Conservation (phyloP, 306 rosid genomes). For the Albizia julibrissin region DNA sequence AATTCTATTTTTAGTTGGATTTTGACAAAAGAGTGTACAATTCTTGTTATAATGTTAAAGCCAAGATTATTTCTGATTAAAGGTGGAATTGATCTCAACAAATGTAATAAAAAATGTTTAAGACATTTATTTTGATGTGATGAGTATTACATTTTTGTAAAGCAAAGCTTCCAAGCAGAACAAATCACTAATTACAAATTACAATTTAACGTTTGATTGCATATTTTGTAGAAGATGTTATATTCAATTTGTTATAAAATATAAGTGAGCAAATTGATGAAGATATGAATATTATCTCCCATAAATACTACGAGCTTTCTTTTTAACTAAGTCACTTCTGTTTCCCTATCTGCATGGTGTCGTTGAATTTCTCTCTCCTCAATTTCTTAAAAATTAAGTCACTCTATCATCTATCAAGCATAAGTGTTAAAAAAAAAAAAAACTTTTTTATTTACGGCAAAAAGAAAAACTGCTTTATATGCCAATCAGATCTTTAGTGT, state of each 20-base stretch:
- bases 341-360: background rate
- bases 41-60: background rate
- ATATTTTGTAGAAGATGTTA: too few relatives aligned
- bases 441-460: too few relatives aligned
- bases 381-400: background rate
- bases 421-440: too few relatives aligned
- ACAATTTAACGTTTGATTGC: too few relatives aligned
- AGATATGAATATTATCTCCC: too few relatives aligned
- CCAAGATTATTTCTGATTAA: too few relatives aligned
- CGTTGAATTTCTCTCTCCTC: background rate
- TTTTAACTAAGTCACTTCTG: background rate
- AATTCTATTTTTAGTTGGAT: background rate
- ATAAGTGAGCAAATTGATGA: too few relatives aligned
- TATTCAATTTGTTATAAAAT: too few relatives aligned
- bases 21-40: background rate
- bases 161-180: too few relatives aligned
- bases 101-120: too few relatives aligned
- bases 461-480: background rate
- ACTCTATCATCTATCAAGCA: background rate
- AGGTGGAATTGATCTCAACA: too few relatives aligned
- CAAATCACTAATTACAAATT: background rate
- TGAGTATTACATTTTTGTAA: background rate
- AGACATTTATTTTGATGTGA: background rate
- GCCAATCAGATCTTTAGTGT: background rate
- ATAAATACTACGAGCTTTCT: background rate